These are phyloP conservation scores for Lactuca saligna DNA, from an alignment of 129 eudicot genomes.

Conservation along the genomic window DNA sequence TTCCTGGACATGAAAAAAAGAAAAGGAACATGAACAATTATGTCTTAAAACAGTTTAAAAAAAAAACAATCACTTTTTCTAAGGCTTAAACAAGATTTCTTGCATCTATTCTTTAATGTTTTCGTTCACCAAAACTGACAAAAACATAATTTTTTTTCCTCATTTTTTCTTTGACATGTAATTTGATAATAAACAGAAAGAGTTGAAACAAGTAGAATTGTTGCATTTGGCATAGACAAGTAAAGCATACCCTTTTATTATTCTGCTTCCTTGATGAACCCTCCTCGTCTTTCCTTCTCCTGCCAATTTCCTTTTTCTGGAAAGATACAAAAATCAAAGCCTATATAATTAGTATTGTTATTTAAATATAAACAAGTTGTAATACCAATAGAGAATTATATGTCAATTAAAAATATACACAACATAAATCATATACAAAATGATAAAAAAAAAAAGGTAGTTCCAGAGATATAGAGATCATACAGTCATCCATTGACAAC, in stretches of 20 bases:
- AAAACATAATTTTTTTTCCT: too few relatives aligned
- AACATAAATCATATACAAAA: neutral
- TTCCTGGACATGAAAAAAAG: conserved; percentile 38
- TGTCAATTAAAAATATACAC: neutral
- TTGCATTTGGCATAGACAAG: too few relatives aligned
- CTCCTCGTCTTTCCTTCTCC: conserved; percentile 55
- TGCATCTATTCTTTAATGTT: too few relatives aligned
- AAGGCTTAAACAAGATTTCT: too few relatives aligned
- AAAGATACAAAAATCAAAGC: neutral
- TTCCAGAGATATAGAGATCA: conserved; percentile 7
- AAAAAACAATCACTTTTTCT: neutral
- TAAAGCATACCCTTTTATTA: conserved; percentile 50
- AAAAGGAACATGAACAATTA: neutral
- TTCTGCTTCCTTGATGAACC: conserved; percentile 46
- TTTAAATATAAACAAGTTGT: too few relatives aligned
- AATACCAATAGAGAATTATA: too few relatives aligned
- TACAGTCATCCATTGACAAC: conserved; percentile 61
- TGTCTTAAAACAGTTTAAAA: too few relatives aligned
- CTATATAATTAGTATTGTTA: too few relatives aligned
- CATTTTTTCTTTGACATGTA: neutral
- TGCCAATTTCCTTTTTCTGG: conserved; percentile 61
- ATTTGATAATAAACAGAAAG: neutral
- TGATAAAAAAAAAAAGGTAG: neutral
- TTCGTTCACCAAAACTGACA: too few relatives aligned
- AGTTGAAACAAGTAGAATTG: too few relatives aligned